Evolutionary conservation across 2,329 filamentous ascomycete species (phyloP), one percentile per base, ranked within the genome.

Genomic region (Zymoseptoria ardabiliae): DNA sequence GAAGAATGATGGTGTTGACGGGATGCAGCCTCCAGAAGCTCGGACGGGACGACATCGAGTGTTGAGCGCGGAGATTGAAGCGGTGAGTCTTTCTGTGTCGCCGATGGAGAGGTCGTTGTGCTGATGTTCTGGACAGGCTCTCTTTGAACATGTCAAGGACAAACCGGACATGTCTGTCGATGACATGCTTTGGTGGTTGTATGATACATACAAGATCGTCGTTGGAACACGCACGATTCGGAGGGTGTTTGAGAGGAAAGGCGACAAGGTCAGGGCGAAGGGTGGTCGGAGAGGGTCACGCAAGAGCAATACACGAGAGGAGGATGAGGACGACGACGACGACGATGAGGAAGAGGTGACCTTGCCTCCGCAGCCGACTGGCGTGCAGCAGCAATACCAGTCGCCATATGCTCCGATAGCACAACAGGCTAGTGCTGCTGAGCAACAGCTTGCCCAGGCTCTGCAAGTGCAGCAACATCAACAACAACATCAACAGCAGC

Each of bases 131-230:
- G 30, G 17, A 28, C 56, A 70, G 66, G 69, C 69, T 50, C 67
- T 74, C 19, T 71, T 72, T 64, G 69, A 72, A 53, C 67, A 72
- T 66, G 69, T 71, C 22, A 69, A 69, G 41, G 63, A 67, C 49
- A 71, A 72, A 53, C 71, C 70, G 54, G 69, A 71, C 35, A 65
- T 72, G 65, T 70, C 69, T 10, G 71, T 73, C 53, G 72, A 74
- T 55, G 71, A 74, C 58, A 74, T 74, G 71, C 65, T 73, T 10
- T 74, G 72, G 72, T 74, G 71, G 71, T 62, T 74, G 8, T 72
- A 73, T 65, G 71, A 74, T 50, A 68, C 64, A 1, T 69, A 73
- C 60, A 67, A 71, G 63, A 70, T 74, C 28, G 72, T 73, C 20
- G 71, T 73, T 48, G 71, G 71, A 54, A 73, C 72, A 28, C 65